A percentile compares a stretch with the other conserved stretches of the same genome.
phyloP scores from a whole-genome alignment of 495 filamentous ascomycete genomes.

The Jackrogersella multiformis region DNA sequence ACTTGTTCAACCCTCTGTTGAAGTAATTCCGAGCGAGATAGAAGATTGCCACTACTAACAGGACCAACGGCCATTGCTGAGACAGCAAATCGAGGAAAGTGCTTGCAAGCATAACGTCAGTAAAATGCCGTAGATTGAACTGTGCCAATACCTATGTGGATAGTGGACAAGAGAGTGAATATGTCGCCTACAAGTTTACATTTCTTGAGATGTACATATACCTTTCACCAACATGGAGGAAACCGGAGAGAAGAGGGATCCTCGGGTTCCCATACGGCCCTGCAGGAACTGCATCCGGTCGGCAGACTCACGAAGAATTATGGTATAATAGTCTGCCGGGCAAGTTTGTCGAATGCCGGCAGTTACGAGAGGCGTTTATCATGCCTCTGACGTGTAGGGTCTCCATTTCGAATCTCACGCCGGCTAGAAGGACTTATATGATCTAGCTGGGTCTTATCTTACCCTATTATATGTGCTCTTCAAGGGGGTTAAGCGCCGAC shows the following conservation, averaged over 20 bases:
- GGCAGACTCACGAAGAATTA: background rate
- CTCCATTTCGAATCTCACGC: background rate
- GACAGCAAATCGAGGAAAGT: constrained; percentile 14
- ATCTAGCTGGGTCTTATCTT: constrained; percentile 6
- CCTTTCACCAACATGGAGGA: background rate
- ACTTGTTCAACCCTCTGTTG: constrained; percentile 40
- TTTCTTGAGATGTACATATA: background rate
- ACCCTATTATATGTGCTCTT: background rate
- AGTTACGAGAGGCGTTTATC: constrained; percentile 13
- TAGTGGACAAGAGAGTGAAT: no score
- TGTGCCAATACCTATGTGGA: background rate
- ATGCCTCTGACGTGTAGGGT: background rate
- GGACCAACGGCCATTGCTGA: constrained; percentile 17
- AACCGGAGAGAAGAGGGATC: background rate
- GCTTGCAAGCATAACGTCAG: constrained; percentile 12
- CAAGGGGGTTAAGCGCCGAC: background rate
- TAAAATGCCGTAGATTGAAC: background rate
- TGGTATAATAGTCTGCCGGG: background rate
- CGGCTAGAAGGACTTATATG: constrained; percentile 1
- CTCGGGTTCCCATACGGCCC: background rate
- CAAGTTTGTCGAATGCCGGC: constrained; percentile 10
- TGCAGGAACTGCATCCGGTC: background rate
- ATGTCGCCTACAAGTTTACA: background rate
- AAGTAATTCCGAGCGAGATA: constrained; percentile 23
- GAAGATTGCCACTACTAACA: constrained; percentile 1